A percentile compares a stretch with the other conserved stretches of the same genome.
phyloP scores from a whole-genome alignment of 371 early-diverging fungal species.

The Funneliformis caledonium region DNA sequence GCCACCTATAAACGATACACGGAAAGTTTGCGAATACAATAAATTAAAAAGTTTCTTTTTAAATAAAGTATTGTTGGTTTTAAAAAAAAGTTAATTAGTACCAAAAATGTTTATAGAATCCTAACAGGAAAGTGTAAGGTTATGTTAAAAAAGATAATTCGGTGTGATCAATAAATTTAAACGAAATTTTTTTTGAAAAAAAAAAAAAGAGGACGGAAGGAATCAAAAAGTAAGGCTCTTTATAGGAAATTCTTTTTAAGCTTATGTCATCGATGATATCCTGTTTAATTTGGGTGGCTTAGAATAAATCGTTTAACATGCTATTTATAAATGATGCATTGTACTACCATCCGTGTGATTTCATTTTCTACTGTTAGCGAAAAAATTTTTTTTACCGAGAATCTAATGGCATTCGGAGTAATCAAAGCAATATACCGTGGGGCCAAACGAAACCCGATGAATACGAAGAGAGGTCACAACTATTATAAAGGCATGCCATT shows the following conservation, averaged over 20 bases:
- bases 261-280: neutral
- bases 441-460: conserved; percentile 76
- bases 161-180: neutral
- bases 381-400: neutral
- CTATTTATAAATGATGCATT: neutral
- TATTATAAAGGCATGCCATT: conserved; percentile 74
- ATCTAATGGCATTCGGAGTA: conserved; percentile 9
- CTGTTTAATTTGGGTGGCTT: neutral
- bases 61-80: neutral
- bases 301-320: neutral
- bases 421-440: conserved; percentile 64
- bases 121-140: neutral
- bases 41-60: neutral
- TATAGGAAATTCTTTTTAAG: neutral
- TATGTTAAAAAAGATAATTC: neutral
- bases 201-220: neutral
- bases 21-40: neutral
- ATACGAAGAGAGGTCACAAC: conserved; percentile 81
- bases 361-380: neutral
- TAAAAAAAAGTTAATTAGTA: neutral
- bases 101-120: neutral
- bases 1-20: neutral
- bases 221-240: neutral
- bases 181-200: too few species aligned
- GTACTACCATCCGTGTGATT: neutral